Evolutionary conservation across 1,284 basidiomycete species (phyloP).

Genomic region (Cutaneotrichosporon sp.): DNA sequence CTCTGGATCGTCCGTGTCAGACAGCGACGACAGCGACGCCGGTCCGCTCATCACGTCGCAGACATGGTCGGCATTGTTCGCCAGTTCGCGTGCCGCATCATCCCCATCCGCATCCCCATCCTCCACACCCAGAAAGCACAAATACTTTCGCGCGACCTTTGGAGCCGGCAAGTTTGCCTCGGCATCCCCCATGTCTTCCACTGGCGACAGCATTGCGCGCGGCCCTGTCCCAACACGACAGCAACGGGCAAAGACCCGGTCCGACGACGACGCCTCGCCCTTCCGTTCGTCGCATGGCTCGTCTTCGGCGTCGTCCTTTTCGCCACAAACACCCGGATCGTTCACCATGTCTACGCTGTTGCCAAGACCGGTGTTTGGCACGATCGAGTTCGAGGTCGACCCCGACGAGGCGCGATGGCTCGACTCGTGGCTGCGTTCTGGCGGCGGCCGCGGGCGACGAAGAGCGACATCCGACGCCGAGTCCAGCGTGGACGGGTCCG

Average conservation of each 20-base stretch:
- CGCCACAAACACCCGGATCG: constrained; percentile 24
- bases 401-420: constrained; percentile 38
- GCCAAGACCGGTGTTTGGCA: constrained; percentile 32
- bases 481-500: too few species aligned
- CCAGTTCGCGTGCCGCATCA: constrained; percentile 1
- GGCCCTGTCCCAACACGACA: constrained; percentile 4
- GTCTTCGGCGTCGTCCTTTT: constrained; percentile 17
- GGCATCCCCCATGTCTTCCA: constrained; percentile 21
- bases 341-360: neutral
- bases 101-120: constrained; percentile 2
- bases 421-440: constrained; percentile 24
- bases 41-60: constrained; percentile 34
- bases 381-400: constrained; percentile 47
- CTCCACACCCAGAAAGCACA: constrained; percentile 5
- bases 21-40: constrained; percentile 20
- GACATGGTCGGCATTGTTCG: constrained; percentile 39
- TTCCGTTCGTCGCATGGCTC: constrained; percentile 10
- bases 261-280: constrained; percentile 6
- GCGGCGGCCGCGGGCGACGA: constrained; percentile 12
- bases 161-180: constrained; percentile 8
- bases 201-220: constrained; percentile 4
- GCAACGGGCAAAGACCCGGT: constrained; percentile 6
- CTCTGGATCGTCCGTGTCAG: neutral
- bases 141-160: constrained; percentile 1
- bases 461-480: constrained; percentile 10